Percentiles rank a stretch among this genome's conserved stretches.
phyloP scores from a whole-genome alignment of 2,329 filamentous ascomycete genomes.

The Trichoderma citrinoviride region DNA sequence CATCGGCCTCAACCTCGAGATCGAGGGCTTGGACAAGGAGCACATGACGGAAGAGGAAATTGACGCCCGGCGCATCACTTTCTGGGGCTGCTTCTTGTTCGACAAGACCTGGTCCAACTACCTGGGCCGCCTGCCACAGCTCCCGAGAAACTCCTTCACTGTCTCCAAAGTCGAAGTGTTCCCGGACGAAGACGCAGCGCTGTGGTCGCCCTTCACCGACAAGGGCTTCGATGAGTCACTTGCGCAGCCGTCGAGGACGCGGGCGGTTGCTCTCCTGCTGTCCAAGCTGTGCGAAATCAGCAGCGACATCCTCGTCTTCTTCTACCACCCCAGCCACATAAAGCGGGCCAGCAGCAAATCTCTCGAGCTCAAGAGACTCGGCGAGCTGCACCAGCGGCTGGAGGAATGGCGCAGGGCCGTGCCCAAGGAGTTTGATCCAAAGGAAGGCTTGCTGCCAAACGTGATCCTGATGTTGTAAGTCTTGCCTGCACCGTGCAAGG shows the following conservation, averaged over 20 bases:
- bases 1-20: slow-evolving; percentile 84
- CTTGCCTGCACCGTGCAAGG: neutral
- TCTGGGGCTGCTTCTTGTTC: slow-evolving; percentile 98
- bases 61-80: slow-evolving; percentile 86
- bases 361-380: slow-evolving; percentile 85
- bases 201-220: slow-evolving; percentile 88
- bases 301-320: slow-evolving; percentile 81
- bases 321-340: slow-evolving; percentile 78
- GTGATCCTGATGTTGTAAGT: slow-evolving; percentile 81
- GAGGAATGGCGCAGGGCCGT: slow-evolving; percentile 86
- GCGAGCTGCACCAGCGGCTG: slow-evolving; percentile 83
- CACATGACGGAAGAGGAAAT: slow-evolving; percentile 75
- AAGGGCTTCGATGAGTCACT: slow-evolving; percentile 69
- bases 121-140: slow-evolving; percentile 82
- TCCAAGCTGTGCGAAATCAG: slow-evolving; percentile 88
- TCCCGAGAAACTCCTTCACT: slow-evolving; percentile 75
- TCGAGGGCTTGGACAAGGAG: slow-evolving; percentile 60
- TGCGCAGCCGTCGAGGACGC: slow-evolving; percentile 77
- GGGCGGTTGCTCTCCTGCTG: slow-evolving; percentile 78
- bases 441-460: slow-evolving; percentile 83
- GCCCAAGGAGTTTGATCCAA: slow-evolving; percentile 82
- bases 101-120: slow-evolving; percentile 99
- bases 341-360: slow-evolving; percentile 68
- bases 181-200: slow-evolving; percentile 78
- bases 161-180: slow-evolving; percentile 90